Base-by-base conservation (phyloP, 768 basidiomycete species). In the Calocera cornea region DNA sequence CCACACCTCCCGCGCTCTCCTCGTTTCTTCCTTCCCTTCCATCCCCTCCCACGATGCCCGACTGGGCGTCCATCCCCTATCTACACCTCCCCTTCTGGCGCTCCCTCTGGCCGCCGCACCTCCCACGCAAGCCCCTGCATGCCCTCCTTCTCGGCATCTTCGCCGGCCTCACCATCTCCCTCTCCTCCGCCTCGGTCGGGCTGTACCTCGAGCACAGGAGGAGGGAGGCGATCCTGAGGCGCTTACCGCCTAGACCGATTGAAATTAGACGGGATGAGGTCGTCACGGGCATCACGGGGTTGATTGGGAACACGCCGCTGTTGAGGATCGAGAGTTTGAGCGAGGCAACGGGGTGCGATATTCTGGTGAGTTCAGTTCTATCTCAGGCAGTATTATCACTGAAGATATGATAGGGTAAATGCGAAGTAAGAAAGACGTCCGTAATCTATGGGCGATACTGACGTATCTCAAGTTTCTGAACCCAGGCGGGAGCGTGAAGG, bases 401-500 rank as follows among this genome's bases (percentile, higher is more conserved):
- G 29, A 12, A 22, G 60, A 31, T 19, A 1, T n/a, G 31, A 19
- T 68, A 81, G 80, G 95, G 91, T 14, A 98, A 98, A 78, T 92
- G 92, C 12, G 95, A 97, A 82, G 94, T 91, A 67, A 60, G 79
- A 63, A 33, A 36, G 14, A 17, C 2, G n/a, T 49, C 1, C 3
- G n/a, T 33, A 34, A 29, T 41, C 64, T 40, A 34, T 44, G 10
- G 22, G 3, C 29, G 27, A 5, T 11, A 7, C 16, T 40, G 34
- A 3, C 44, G 67, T 60, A 67, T 31, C 67, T 65, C 11, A 72
- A 98, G 92, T 99, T 88, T 74, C 75, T 98, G 68, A 99, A 99
- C 76, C 95, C 97, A 0, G 95, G 95, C 29, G 97, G 97, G 41
- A 97, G 95, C 66, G 90, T 97, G 64, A 99, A 99, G 76, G 97